Evolutionary conservation across 257 asterid genomes (phyloP).

Genomic region (Pogostemon cablin): DNA sequence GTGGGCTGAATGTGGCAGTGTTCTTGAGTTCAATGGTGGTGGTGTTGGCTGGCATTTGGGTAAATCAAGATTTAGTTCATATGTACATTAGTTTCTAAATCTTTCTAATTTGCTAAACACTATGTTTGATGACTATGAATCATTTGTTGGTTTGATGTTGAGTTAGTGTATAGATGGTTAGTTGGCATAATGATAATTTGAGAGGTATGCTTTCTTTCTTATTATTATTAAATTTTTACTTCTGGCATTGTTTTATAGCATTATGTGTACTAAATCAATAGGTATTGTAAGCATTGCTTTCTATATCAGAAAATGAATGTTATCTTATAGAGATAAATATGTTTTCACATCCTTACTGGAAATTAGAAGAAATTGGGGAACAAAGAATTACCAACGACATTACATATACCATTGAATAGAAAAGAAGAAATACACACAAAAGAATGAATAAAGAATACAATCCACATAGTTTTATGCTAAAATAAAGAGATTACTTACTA

Average conservation of each 20-base stretch:
- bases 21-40: slow-evolving; percentile 37
- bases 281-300: not conserved
- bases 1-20: slow-evolving; percentile 31
- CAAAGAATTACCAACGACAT: not conserved
- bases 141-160: slow-evolving; percentile 19
- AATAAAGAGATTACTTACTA: slow-evolving; percentile 3
- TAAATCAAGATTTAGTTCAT: slow-evolving; percentile 31
- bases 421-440: slow-evolving; percentile 26
- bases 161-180: slow-evolving; percentile 31
- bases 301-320: not conserved
- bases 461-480: slow-evolving; percentile 10
- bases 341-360: not conserved
- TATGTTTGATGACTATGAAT: slow-evolving; percentile 5
- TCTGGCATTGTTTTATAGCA: not conserved
- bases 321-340: too few relatives aligned
- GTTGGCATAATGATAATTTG: slow-evolving; percentile 19
- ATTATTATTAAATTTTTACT: not conserved
- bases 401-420: slow-evolving; percentile 2
- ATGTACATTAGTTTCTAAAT: not conserved
- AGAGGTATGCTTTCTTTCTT: not conserved
- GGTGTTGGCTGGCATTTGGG: slow-evolving; percentile 40
- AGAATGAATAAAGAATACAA: slow-evolving; percentile 36
- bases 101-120: not conserved
- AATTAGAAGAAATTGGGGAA: not conserved
- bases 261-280: not conserved